Conservation (phyloP, 2,329 filamentous ascomycete genomes). For the Alternaria gansuensis region DNA sequence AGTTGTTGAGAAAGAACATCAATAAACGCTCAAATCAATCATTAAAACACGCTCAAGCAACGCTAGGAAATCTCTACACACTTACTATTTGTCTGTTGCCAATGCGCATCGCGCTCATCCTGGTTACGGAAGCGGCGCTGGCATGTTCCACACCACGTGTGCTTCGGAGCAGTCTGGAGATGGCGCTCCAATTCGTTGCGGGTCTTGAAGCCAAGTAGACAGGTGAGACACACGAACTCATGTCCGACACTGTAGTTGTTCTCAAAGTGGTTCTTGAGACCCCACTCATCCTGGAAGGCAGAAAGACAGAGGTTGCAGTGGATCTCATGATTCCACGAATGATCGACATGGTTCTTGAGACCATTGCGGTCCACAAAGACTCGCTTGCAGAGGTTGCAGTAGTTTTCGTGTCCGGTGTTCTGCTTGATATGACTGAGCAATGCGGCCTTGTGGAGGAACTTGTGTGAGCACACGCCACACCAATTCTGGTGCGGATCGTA, state of each 20-base stretch:
- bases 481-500: slow-evolving; percentile 40
- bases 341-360: slow-evolving; percentile 48
- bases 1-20: not conserved
- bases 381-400: slow-evolving; percentile 50
- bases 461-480: slow-evolving; percentile 45
- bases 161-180: slow-evolving; percentile 36
- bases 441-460: slow-evolving; percentile 35
- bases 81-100: slow-evolving; percentile 41
- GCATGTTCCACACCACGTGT: slow-evolving; percentile 44
- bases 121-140: slow-evolving; percentile 41
- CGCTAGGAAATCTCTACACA: not conserved
- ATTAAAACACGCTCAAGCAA: not conserved
- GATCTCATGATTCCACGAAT: slow-evolving; percentile 39
- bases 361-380: slow-evolving; percentile 49
- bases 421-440: slow-evolving; percentile 42
- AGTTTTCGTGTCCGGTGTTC: slow-evolving; percentile 38
- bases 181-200: slow-evolving; percentile 36
- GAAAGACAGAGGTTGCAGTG: slow-evolving; percentile 49
- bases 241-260: slow-evolving; percentile 45
- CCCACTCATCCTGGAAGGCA: slow-evolving; percentile 47
- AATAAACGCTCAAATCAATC: not conserved
- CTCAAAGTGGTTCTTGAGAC: slow-evolving; percentile 47
- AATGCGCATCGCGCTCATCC: slow-evolving; percentile 46
- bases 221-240: slow-evolving; percentile 41
- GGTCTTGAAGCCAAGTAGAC: slow-evolving; percentile 39